Evolutionary conservation across 495 filamentous ascomycete genomes (phyloP).

Genomic region (Thozetella sp.): DNA sequence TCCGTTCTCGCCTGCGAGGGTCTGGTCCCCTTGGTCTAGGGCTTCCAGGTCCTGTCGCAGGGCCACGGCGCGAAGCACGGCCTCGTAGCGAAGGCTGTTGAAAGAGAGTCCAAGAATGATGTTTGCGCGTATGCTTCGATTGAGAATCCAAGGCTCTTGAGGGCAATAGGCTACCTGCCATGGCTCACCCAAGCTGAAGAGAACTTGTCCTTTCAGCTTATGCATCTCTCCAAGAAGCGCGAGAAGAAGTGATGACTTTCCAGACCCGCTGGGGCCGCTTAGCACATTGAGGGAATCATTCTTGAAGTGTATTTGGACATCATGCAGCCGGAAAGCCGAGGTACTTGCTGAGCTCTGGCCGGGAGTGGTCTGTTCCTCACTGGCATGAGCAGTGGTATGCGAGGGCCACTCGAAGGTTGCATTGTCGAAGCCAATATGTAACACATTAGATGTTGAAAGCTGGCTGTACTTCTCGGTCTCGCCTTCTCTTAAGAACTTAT

Average conservation of each 20-base stretch:
- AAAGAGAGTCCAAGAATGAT: constrained; percentile 75
- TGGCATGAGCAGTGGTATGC: background rate
- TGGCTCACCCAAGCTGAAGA: constrained; percentile 72
- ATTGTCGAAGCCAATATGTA: constrained; percentile 71
- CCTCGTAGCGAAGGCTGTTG: constrained; percentile 70
- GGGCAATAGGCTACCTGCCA: constrained; percentile 82
- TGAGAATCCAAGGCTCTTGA: constrained; percentile 86
- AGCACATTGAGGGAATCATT: constrained; percentile 72
- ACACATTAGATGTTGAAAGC: constrained; percentile 53
- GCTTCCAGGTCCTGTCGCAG: constrained; percentile 77
- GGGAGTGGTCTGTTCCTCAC: constrained; percentile 51
- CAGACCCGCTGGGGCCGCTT: constrained; percentile 76
- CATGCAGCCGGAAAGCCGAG: constrained; percentile 66
- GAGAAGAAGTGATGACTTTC: constrained; percentile 83
- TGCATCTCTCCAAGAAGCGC: constrained; percentile 85
- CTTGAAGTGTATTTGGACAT: constrained; percentile 65
- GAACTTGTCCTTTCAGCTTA: constrained; percentile 65
- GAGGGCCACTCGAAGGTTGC: constrained; percentile 65
- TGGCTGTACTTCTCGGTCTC: constrained; percentile 83
- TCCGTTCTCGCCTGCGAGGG: constrained; percentile 84
- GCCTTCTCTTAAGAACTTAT: constrained; percentile 79
- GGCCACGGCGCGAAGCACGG: constrained; percentile 77
- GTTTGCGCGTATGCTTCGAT: constrained; percentile 81
- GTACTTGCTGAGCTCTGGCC: constrained; percentile 35
- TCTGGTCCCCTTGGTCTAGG: constrained; percentile 76